Percentiles rank a stretch among this genome's conserved stretches.
Evolutionary conservation across 2,329 filamentous ascomycete species (phyloP).

Genomic region (Xylaria sp.): DNA sequence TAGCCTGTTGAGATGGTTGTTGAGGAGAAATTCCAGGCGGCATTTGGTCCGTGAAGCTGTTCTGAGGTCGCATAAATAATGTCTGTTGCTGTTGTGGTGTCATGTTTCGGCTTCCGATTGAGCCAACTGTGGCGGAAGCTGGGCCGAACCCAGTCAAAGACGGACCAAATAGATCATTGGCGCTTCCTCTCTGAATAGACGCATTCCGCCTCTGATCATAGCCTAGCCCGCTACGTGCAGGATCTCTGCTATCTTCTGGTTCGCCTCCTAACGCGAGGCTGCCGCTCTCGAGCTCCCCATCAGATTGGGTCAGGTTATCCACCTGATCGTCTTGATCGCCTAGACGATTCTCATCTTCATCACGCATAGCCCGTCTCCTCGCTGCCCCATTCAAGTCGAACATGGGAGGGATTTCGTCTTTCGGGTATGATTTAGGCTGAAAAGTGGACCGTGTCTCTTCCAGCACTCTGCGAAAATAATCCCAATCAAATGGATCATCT

Average conservation of each 20-base stretch:
- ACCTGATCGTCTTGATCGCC: slow-evolving; percentile 55
- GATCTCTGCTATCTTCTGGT: slow-evolving; percentile 81
- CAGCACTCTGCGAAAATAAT: slow-evolving; percentile 36
- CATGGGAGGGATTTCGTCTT: slow-evolving; percentile 67
- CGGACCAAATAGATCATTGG: slow-evolving; percentile 61
- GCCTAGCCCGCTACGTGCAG: slow-evolving; percentile 54
- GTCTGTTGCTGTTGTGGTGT: slow-evolving; percentile 76
- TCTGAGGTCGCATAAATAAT: slow-evolving; percentile 70
- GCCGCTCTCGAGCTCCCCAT: slow-evolving; percentile 79
- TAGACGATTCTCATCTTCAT: slow-evolving; percentile 67
- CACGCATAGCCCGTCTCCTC: slow-evolving; percentile 77
- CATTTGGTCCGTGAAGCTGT: slow-evolving; percentile 64
- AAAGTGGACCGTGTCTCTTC: slow-evolving; percentile 48
- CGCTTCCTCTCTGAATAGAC: slow-evolving; percentile 71
- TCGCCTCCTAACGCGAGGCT: slow-evolving; percentile 92
- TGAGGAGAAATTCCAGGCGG: slow-evolving; percentile 63
- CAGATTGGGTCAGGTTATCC: slow-evolving; percentile 57
- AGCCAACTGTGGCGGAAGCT: slow-evolving; percentile 56
- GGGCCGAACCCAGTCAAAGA: slow-evolving; percentile 57
- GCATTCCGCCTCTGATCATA: slow-evolving; percentile 67
- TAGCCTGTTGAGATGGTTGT: slow-evolving; percentile 52
- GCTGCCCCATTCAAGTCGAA: slow-evolving; percentile 84
- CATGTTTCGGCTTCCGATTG: slow-evolving; percentile 73
- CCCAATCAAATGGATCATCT: slow-evolving; percentile 35
- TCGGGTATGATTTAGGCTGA: slow-evolving; percentile 31